Conservation (phyloP, 305 asterid species). For the Fraxinus nigra region DNA sequence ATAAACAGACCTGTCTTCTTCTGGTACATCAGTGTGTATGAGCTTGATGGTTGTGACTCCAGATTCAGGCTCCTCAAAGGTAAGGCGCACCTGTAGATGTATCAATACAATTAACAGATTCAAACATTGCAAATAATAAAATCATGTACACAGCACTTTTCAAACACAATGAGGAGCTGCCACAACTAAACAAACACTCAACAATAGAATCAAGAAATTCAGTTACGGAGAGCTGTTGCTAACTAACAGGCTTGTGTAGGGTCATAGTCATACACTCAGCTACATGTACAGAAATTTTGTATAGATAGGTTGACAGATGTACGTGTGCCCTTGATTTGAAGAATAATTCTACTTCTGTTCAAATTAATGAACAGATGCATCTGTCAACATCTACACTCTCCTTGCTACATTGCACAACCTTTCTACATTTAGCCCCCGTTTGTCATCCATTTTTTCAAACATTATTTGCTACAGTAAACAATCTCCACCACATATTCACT, state of each 20-base stretch:
- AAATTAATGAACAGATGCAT: too few relatives aligned
- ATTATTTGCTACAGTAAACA: too few relatives aligned
- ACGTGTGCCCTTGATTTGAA: too few relatives aligned
- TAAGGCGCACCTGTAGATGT: conserved; percentile 57
- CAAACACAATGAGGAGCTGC: background rate
- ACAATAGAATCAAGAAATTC: background rate
- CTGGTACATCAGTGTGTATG: conserved; percentile 77
- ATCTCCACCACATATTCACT: too few relatives aligned
- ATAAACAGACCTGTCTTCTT: conserved; percentile 82
- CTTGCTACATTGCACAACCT: too few relatives aligned
- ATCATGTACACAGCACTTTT: background rate
- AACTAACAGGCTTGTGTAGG: background rate
- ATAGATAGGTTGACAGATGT: too few relatives aligned
- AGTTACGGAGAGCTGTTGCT: background rate
- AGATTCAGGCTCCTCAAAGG: conserved; percentile 84
- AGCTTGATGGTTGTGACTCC: conserved; percentile 72
- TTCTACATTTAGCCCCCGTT: too few relatives aligned
- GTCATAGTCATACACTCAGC: background rate
- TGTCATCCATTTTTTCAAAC: too few relatives aligned
- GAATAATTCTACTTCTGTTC: too few relatives aligned
- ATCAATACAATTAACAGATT: background rate
- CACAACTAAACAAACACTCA: background rate
- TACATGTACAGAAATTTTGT: too few relatives aligned
- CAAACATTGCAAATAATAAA: background rate
- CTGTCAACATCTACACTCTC: too few relatives aligned